A percentile compares a stretch with the other conserved stretches of the same genome.
phyloP scores from a whole-genome alignment of 768 basidiomycete species.

The Gloeostereum incarnatum region DNA sequence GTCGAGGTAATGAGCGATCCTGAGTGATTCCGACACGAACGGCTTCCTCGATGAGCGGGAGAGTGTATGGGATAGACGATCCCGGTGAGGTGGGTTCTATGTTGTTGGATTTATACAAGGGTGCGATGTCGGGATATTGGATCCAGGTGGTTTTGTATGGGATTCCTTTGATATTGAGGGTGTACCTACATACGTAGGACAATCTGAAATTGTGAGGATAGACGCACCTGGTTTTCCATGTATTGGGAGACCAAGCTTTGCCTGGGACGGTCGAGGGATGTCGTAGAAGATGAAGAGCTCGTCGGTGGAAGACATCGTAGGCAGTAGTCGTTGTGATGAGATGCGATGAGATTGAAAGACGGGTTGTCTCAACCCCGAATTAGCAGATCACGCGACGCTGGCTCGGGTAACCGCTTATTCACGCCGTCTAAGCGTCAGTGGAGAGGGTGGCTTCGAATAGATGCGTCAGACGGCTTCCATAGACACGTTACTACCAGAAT shows the following conservation, averaged over 20 bases:
- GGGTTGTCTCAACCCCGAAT: too few species aligned
- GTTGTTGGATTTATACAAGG: slow-evolving; percentile 19
- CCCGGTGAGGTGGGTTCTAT: slow-evolving; percentile 28
- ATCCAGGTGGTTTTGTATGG: slow-evolving; percentile 40
- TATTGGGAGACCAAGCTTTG: slow-evolving; percentile 27
- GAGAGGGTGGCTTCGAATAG: too few species aligned
- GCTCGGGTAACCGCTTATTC: too few species aligned
- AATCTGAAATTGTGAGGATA: background rate
- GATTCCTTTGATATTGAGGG: slow-evolving; percentile 25
- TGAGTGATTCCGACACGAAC: slow-evolving; percentile 29
- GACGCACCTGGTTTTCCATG: slow-evolving; percentile 28
- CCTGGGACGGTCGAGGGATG: slow-evolving; percentile 18
- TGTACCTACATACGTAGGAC: slow-evolving; percentile 18
- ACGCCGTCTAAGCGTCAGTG: too few species aligned
- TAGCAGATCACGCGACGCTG: too few species aligned
- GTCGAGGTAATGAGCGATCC: slow-evolving; percentile 44
- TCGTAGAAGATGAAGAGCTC: slow-evolving; percentile 30
- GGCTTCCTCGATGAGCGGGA: slow-evolving; percentile 37
- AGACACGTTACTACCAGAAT: too few species aligned
- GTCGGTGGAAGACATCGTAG: too few species aligned
- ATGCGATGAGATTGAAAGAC: too few species aligned
- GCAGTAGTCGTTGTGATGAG: too few species aligned
- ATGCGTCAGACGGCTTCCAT: too few species aligned
- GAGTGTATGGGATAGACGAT: slow-evolving; percentile 27
- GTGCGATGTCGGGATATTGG: slow-evolving; percentile 40